Evolutionary conservation across 2,329 filamentous ascomycete species (phyloP).

Genomic region (Ophiostoma ulmi): DNA sequence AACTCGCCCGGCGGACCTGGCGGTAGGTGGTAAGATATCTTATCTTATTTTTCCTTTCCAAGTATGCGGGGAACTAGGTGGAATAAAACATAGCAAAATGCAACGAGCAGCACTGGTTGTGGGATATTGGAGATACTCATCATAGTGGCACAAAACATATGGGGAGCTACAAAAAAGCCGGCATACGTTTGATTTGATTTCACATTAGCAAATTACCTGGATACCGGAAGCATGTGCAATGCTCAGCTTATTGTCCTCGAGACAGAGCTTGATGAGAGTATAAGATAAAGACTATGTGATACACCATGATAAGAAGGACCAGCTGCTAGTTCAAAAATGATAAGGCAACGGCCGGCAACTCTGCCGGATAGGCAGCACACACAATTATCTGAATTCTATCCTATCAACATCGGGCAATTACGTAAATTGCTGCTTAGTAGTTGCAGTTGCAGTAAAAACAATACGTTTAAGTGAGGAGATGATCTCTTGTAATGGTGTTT

Average conservation of each 20-base stretch:
- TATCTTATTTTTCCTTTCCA: slow-evolving; percentile 21
- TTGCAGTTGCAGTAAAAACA: too few relatives aligned
- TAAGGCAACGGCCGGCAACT: slow-evolving; percentile 8
- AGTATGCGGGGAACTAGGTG: slow-evolving; percentile 14
- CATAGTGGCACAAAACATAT: background rate
- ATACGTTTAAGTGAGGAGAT: background rate
- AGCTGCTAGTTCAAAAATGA: background rate
- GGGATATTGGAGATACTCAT: background rate
- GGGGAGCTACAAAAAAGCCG: background rate
- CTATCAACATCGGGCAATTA: slow-evolving; percentile 1
- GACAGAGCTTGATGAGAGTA: background rate
- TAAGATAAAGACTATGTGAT: background rate
- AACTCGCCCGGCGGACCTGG: slow-evolving; percentile 22
- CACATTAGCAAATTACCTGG: background rate
- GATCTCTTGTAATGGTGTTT: too few relatives aligned
- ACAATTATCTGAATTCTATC: background rate
- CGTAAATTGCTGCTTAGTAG: background rate
- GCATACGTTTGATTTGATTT: background rate
- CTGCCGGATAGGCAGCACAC: slow-evolving; percentile 15
- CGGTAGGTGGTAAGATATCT: slow-evolving; percentile 18
- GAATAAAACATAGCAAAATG: background rate
- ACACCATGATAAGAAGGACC: background rate
- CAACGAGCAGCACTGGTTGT: background rate
- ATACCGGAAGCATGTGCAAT: background rate
- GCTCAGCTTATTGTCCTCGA: background rate